Percentiles rank a stretch among this genome's conserved stretches.
Evolutionary conservation across 306 rosid species (phyloP).

Genomic region (Fragaria iinumae): DNA sequence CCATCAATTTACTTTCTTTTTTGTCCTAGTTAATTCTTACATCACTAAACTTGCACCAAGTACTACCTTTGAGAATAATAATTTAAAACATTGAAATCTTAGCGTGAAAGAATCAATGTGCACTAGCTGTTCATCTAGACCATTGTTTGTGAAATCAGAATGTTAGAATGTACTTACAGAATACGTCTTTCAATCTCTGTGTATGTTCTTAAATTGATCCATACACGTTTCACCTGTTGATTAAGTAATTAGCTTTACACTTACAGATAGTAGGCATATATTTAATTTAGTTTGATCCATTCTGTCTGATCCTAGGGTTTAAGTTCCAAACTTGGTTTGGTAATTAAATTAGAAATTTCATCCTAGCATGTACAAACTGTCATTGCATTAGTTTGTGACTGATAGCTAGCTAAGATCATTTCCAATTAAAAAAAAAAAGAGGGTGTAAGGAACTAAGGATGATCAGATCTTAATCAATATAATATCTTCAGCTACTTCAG

Average conservation of each 20-base stretch:
- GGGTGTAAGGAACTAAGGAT: not conserved
- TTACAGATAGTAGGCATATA: not conserved
- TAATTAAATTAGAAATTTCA: not conserved
- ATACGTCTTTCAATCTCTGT: not conserved
- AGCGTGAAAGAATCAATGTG: constrained; percentile 3
- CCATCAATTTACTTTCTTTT: constrained; percentile 38
- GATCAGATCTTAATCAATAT: not conserved
- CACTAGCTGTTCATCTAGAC: not conserved
- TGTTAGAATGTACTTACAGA: not conserved
- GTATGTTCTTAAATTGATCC: not conserved
- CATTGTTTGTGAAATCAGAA: not conserved
- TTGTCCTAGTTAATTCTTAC: constrained; percentile 19
- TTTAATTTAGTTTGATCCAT: not conserved
- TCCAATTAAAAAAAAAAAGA: not conserved
- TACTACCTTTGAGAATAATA: not conserved
- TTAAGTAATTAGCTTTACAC: not conserved
- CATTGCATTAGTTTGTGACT: not conserved
- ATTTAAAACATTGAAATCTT: constrained; percentile 19
- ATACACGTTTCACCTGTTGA: not conserved
- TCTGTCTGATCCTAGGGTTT: not conserved
- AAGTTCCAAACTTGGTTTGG: not conserved
- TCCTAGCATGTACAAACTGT: not conserved
- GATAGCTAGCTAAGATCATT: not conserved
- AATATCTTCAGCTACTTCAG: not conserved
- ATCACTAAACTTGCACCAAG: constrained; percentile 14